Evolutionary conservation across 116 monocot species (phyloP).

Genomic region (Dioscorea cayenensis): DNA sequence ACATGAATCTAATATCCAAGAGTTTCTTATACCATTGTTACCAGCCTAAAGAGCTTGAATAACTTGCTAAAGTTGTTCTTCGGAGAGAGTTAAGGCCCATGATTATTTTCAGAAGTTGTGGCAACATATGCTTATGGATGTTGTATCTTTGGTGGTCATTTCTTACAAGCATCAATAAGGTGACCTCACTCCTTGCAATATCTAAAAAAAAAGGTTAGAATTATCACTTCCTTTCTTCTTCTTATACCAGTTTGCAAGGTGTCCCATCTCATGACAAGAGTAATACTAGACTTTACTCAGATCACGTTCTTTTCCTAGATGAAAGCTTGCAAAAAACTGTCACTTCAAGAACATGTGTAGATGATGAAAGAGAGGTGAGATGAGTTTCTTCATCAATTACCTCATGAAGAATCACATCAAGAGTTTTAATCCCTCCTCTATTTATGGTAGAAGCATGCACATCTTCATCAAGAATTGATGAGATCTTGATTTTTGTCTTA

Average conservation of each 20-base stretch:
- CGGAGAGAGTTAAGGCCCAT: no score
- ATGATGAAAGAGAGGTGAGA: constrained; percentile 10
- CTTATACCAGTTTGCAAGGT: neutral
- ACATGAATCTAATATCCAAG: no score
- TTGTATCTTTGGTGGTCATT: neutral
- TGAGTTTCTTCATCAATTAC: constrained; percentile 11
- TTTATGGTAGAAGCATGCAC: constrained; percentile 4
- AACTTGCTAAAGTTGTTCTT: no score
- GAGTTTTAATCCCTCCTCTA: neutral
- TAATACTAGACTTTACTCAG: constrained; percentile 4
- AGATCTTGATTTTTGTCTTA: constrained; percentile 10
- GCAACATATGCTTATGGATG: no score
- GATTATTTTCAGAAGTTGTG: no score
- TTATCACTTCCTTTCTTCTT: neutral
- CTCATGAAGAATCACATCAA: constrained; percentile 5
- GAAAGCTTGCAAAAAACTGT: neutral
- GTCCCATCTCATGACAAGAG: neutral
- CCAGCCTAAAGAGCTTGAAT: no score
- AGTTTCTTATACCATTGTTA: no score
- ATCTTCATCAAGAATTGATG: constrained; percentile 12
- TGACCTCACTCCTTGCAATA: neutral
- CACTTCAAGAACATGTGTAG: neutral
- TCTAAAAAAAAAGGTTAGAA: neutral
- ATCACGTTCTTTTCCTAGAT: constrained; percentile 4
- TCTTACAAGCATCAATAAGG: neutral